Evolutionary conservation across 345 rosid species (phyloP), one percentile per base, ranked within the genome.

Genomic region (Psidium friedrichsthalianum): DNA sequence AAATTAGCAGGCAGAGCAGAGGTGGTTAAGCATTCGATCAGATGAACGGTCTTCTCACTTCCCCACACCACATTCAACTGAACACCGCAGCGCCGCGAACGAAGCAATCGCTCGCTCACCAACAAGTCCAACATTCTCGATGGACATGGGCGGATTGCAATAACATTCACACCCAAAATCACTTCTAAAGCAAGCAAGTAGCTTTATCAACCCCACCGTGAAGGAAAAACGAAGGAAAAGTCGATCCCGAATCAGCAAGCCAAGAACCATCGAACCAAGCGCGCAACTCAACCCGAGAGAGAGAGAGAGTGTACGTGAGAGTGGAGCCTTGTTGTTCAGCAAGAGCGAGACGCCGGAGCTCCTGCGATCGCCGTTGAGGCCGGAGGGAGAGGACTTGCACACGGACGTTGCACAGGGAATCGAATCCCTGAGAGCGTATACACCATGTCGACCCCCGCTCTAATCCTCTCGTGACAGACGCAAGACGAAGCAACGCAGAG

Each of bases 391-490:
- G 10, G 91, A 88, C 85, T 80, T 89, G 87, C 85, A 86, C 6
- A 85, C 83, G 14, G 93, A 87, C 18, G 95, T 92, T 57, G 87
- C 89, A 51, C 83, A 88, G 94, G 90, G 64, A 93, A 89, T 32
- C 93, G 93, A 56, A 90, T 88, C 78, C 96, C 95, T 24, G 97
- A 87, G 11, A 92, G 51, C 4, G 98, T 84, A 84, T 90, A 91
- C 84, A 89, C 95, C 99, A 95, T 95, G 88, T 56, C 76, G 49
- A 14, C 16, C 27, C 5, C 20, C 52, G 52, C 52, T 51, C 5
- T 10, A 40, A 27, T 64, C 82, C 59, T 82, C 82, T n/a, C 83
- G 80, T 2, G 47, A 36, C 56, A 24, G 52, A 16, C 64, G 8
- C 29, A 14, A 85, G 51, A 9, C 27, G 32, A 11, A 21, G 82